Conservation (phyloP, 202 grass and related monocot species). For the Dendrocalamus latiflorus region DNA sequence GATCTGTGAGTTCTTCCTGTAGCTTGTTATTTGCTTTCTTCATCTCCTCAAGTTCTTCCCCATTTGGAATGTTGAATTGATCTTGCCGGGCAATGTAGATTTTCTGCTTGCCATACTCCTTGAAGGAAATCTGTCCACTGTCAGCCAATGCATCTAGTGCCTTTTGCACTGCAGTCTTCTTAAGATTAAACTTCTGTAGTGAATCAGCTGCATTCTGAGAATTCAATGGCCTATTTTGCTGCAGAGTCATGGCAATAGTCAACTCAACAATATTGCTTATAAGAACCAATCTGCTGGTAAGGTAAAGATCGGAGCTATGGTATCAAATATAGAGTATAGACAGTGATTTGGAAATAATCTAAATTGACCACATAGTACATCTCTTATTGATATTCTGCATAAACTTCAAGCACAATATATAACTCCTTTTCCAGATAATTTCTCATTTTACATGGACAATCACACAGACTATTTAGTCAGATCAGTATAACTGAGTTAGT, state of each 20-base stretch:
- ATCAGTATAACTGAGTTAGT: background rate
- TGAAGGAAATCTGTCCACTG: conserved; percentile 90
- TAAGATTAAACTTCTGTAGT: conserved; percentile 92
- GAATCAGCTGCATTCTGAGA: conserved; percentile 92
- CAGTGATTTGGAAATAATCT: background rate
- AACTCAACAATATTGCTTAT: background rate
- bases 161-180: conserved; percentile 92
- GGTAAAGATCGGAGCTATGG: background rate
- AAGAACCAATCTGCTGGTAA: background rate
- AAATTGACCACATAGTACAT: background rate
- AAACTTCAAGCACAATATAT: background rate
- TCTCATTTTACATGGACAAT: background rate
- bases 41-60: conserved; percentile 87
- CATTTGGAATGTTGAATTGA: conserved; percentile 84
- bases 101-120: conserved; percentile 98
- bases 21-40: conserved; percentile 75
- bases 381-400: background rate
- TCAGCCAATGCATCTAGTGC: conserved; percentile 80
- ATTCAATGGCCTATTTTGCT: conserved; percentile 98
- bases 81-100: conserved; percentile 95
- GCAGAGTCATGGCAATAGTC: conserved; percentile 24
- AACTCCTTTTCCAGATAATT: background rate
- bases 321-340: background rate
- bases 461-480: background rate
- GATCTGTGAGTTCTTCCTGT: conserved; percentile 60